Base-by-base conservation (phyloP, 179 eudicot species). In the Carnegiea gigantea region DNA sequence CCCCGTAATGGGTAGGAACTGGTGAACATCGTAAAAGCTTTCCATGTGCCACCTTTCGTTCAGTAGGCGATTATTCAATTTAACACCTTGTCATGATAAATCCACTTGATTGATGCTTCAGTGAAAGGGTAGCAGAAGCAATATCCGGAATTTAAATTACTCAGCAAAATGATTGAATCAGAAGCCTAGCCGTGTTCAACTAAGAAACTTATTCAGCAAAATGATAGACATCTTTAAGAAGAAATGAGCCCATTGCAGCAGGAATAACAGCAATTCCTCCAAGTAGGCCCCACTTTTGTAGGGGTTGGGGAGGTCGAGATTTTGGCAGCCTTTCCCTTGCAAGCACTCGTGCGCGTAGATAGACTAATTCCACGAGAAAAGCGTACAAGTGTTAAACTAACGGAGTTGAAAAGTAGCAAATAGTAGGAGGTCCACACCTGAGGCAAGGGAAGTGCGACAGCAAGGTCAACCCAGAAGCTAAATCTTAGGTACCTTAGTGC, bases 361-460 rank as follows among this genome's bases (percentile, higher is more conserved):
- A 40, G 44, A 40, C 44, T 40, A 40, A 40, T 40, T 40, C 44
- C 44, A 40, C 7, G 62, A 57, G n/a, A 57, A 57, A 57, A 4
- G 62, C 62, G 20, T 57, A 18, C 4, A 57, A 57, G 6, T 15
- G 2, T 57, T 57, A 12, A 3, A 20, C 23, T 57, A 57, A 15
- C 13, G 1, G 14, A 62, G 30, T 62, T 62, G 11, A 6, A 2
- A 23, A 24, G 68, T n/a, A 62, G n/a, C 28, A 62, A 62, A 28
- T 1, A 62, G 13, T 57, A 54, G 14, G 20, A 40, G 62, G 20
- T 54, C 7, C 43, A 26, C 17, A 77, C 79, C 71, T 77, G 79
- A 77, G 79, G 70, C 60, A 77, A 12, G 71, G 79, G 79, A 36
- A 77, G 46, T 20, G 79, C 79, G 21, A 71, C 71, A 23, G 11